Evolutionary conservation across 2,329 filamentous ascomycete species (phyloP), one percentile per base, ranked within the genome.

Genomic region (Aspergillus melleus): DNA sequence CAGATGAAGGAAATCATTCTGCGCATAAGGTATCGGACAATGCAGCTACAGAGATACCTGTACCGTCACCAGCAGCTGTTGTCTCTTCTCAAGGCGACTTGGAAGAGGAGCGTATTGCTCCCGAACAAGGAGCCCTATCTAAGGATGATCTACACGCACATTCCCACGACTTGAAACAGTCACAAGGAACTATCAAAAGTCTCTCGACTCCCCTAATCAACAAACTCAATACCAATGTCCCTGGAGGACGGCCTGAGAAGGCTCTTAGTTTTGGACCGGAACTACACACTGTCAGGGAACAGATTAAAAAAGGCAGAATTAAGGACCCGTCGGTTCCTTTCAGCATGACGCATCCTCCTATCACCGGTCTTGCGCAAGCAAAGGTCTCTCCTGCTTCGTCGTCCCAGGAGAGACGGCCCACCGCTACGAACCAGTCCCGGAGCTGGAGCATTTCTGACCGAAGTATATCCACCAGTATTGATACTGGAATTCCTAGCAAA

Each of bases 361-460:
- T 81, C n/a, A 81, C 80, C 36, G 79, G 79, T 4, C 74, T 83
- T 16, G 72, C 79, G 16, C 71, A 73, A 52, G 73, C 78, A 11
- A 73, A 79, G 50, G 72, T 73, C 29, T 74, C 70, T 12, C 64
- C 64, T 29, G 64, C 55, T 11, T 61, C 67, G 10, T 59, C 64
- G 5, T 65, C 65, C 20, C 68, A 68, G 8, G 69, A 65, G 3
- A 72, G 57, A 61, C 76, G 75, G 14, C 75, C 75, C 6, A 73
- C 74, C 4, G 66, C 75, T 2, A 68, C 79, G 10, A 73, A 74
- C 14, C 72, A 76, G 9, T 79, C 79, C 58, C 78, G 83, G 12
- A 79, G 84, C 55, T 87, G 85, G 85, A 87, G 83, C 66, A 86
- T 87, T 52, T 82, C 83, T 22, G 80, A 84, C 60, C 79, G 78